These are phyloP conservation scores for Leccinum subspadiceum DNA, from an alignment of 1,284 basidiomycete species.

Conservation along the genomic window DNA sequence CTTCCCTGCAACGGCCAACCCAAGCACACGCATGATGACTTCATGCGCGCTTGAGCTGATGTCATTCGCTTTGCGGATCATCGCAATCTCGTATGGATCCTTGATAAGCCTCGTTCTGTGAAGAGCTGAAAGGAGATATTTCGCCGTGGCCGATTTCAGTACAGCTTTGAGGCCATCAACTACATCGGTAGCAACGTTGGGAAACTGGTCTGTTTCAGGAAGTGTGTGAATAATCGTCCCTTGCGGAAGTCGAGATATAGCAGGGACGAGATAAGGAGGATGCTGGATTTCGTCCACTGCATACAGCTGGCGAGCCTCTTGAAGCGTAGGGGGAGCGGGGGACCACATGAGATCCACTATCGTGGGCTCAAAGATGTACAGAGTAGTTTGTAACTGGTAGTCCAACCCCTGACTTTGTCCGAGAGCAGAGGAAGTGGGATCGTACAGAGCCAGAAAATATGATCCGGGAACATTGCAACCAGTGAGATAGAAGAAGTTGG, in stretches of 20 bases:
- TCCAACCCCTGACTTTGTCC: background rate
- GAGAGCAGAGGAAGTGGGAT: conserved; percentile 27
- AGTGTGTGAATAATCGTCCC: conserved; percentile 62
- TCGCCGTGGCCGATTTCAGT: conserved; percentile 40
- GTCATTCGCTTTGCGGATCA: conserved; percentile 75
- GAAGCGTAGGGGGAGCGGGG: conserved; percentile 73
- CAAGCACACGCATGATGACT: conserved; percentile 86
- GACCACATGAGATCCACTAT: conserved; percentile 82
- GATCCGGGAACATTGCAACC: conserved; percentile 75
- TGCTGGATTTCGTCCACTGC: conserved; percentile 60
- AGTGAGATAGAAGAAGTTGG: conserved; percentile 86
- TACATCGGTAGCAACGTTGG: conserved; percentile 37
- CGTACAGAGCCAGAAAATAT: conserved; percentile 63
- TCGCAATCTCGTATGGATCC: conserved; percentile 67
- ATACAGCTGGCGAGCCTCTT: conserved; percentile 52
- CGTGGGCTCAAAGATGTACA: conserved; percentile 76
- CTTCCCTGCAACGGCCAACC: conserved; percentile 60
- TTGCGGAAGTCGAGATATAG: conserved; percentile 54
- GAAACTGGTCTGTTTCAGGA: conserved; percentile 59
- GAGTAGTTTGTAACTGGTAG: conserved; percentile 42
- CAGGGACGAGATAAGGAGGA: conserved; percentile 46
- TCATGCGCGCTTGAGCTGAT: conserved; percentile 89
- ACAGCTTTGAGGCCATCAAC: conserved; percentile 28
- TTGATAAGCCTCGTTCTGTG: conserved; percentile 79
- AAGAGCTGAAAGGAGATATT: conserved; percentile 70